phyloP scores from a whole-genome alignment of 306 rosid species.

The Lupinus albus region DNA sequence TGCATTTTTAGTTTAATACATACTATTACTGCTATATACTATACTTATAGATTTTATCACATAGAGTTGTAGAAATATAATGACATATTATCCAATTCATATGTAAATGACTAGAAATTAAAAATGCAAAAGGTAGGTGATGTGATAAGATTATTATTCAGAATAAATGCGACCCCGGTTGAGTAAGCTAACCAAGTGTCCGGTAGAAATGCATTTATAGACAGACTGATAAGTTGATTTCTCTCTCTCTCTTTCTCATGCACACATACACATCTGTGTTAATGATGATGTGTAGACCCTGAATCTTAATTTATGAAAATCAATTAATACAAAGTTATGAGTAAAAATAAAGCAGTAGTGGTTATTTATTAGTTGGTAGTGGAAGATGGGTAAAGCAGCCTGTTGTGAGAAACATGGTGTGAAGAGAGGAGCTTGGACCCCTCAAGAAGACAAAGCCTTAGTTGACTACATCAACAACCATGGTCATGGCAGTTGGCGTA shows the following conservation, averaged over 20 bases:
- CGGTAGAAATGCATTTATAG: constrained; percentile 43
- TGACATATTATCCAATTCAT: no score
- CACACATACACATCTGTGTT: neutral
- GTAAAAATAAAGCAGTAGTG: neutral
- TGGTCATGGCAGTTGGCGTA: constrained; percentile 63
- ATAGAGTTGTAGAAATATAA: no score
- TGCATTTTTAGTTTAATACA: no score
- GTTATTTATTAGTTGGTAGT: constrained; percentile 23
- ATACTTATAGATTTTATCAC: no score
- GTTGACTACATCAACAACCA: constrained; percentile 51
- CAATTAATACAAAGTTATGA: neutral
- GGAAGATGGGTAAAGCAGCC: constrained; percentile 52
- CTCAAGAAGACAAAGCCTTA: constrained; percentile 58
- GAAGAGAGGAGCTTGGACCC: constrained; percentile 59
- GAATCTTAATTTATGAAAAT: neutral
- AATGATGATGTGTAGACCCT: neutral
- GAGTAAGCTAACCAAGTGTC: constrained; percentile 40
- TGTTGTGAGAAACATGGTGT: constrained; percentile 64
- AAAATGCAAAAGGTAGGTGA: no score
- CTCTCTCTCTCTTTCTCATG: neutral
- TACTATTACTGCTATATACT: no score
- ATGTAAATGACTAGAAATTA: no score
- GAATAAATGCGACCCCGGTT: constrained; percentile 22
- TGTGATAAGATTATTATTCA: neutral
- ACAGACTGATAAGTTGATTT: neutral